Evolutionary conservation across 495 filamentous ascomycete species (phyloP).

Genomic region (Xylaria acuta): DNA sequence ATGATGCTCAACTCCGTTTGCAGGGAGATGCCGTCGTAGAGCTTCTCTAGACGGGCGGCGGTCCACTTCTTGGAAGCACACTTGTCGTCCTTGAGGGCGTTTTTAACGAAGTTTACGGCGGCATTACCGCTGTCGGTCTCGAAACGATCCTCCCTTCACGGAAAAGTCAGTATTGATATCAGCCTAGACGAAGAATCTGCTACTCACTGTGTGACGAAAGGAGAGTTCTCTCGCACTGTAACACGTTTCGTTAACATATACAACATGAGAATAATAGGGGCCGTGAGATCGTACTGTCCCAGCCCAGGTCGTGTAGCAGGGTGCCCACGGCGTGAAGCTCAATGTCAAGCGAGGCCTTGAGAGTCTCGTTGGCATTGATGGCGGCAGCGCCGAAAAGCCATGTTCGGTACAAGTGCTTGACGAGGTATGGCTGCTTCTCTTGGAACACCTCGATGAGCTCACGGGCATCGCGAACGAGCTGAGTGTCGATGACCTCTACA

Average conservation of each 20-base stretch:
- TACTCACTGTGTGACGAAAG: constrained; percentile 15
- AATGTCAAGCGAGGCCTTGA: constrained; percentile 30
- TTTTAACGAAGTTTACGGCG: constrained; percentile 42
- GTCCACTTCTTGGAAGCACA: constrained; percentile 39
- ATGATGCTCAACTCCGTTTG: constrained; percentile 46
- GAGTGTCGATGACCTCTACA: constrained; percentile 47
- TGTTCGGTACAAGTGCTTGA: constrained; percentile 50
- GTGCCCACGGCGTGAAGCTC: constrained; percentile 45
- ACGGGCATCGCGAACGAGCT: constrained; percentile 45
- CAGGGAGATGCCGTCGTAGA: constrained; percentile 51
- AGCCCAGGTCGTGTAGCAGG: constrained; percentile 47
- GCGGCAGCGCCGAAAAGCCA: constrained; percentile 47
- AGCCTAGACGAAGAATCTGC: background rate
- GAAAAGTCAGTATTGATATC: constrained; percentile 29
- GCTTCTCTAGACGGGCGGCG: constrained; percentile 47
- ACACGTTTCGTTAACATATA: background rate
- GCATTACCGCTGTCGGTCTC: constrained; percentile 51
- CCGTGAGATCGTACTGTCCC: constrained; percentile 31
- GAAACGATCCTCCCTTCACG: constrained; percentile 38
- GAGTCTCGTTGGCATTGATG: constrained; percentile 31
- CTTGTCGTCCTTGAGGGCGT: constrained; percentile 36
- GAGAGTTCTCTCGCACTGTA: constrained; percentile 16
- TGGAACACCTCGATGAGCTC: constrained; percentile 41
- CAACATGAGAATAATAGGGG: background rate
- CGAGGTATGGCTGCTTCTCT: constrained; percentile 17